Percentiles rank a stretch among this genome's conserved stretches.
Evolutionary conservation across 345 rosid species (phyloP).

Genomic region (Aegle marmelos): DNA sequence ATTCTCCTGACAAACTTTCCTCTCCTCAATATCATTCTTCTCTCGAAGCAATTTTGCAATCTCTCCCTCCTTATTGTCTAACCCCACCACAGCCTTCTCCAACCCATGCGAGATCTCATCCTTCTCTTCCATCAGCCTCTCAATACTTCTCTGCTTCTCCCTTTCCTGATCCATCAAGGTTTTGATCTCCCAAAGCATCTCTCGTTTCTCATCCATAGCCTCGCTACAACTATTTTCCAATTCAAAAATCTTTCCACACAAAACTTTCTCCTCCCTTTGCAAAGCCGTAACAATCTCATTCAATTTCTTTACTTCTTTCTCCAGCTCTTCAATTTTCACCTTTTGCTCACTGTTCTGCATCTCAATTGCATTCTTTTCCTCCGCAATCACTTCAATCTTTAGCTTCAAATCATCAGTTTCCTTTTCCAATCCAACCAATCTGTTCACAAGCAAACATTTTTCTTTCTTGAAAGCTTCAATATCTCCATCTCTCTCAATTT

Average conservation of each 20-base stretch:
- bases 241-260: slow-evolving; percentile 28
- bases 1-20: slow-evolving; percentile 29
- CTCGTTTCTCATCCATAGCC: slow-evolving; percentile 36
- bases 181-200: slow-evolving; percentile 34
- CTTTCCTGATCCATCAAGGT: slow-evolving; percentile 36
- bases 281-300: slow-evolving; percentile 25
- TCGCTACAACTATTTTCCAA: slow-evolving; percentile 48
- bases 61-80: slow-evolving; percentile 30
- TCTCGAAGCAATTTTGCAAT: slow-evolving; percentile 34
- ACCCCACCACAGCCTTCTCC: slow-evolving; percentile 19
- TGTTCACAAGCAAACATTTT: slow-evolving; percentile 33
- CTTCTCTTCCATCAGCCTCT: slow-evolving; percentile 30
- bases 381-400: slow-evolving; percentile 28
- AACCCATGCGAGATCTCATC: slow-evolving; percentile 16
- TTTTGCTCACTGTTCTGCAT: slow-evolving; percentile 23
- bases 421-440: slow-evolving; percentile 21
- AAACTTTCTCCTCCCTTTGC: slow-evolving; percentile 36
- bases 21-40: slow-evolving; percentile 46
- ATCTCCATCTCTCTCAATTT: slow-evolving; percentile 20
- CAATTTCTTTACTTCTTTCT: slow-evolving; percentile 27
- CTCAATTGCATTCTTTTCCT: slow-evolving; percentile 42
- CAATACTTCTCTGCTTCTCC: slow-evolving; percentile 33
- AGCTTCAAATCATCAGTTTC: slow-evolving; percentile 35
- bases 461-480: slow-evolving; percentile 23
- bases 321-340: slow-evolving; percentile 35